Evolutionary conservation across 495 filamentous ascomycete genomes (phyloP), one percentile per base, ranked within the genome.

Genomic region (Elaphomyces granulatus): DNA sequence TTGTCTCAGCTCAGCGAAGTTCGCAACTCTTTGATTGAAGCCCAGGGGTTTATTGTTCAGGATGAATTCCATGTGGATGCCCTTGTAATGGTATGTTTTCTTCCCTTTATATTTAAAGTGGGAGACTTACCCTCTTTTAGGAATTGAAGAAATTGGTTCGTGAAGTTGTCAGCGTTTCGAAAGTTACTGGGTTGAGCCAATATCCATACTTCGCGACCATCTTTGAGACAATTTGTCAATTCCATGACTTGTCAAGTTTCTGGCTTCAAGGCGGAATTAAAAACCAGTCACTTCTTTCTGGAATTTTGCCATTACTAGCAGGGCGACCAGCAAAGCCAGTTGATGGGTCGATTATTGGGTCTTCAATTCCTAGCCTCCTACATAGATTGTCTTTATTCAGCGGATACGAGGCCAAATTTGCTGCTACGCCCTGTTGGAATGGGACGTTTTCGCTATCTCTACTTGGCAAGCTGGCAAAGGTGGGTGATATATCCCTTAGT

Each of bases 171-270:
- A 59, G 54, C 12, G 55, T 49, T 23, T 54, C 63, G 14, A 54
- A 60, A 43, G 51, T 53, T 17, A 56, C 54, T 14, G 64, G 64
- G 20, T 53, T 42, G 43, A 58, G 23, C 42, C 68, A 49, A 48
- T 37, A 52, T 38, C 47, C 67, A 38, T 58, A 67, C 47, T 79
- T 87, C 44, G 59, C 68, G 8, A 45, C 57, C 8, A 68, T 78
- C 41, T 86, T 86, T 45, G 80, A 84, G 50, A 60, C 66, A 2
- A 48, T 87, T 28, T 69, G 78, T 49, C 75, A 84, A 51, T 77
- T 74, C 41, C 58, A 70, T n/a, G 63, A 71, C 40, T 50, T 71
- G 7, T 50, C 56, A 15, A 48, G 48, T 1, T 20, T 55, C 16
- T 41, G 45, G 26, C 23, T 40, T 31, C 39, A 45, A 15, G 36